Conservation (phyloP, 1,284 basidiomycete genomes). For the Cerrena zonata region DNA sequence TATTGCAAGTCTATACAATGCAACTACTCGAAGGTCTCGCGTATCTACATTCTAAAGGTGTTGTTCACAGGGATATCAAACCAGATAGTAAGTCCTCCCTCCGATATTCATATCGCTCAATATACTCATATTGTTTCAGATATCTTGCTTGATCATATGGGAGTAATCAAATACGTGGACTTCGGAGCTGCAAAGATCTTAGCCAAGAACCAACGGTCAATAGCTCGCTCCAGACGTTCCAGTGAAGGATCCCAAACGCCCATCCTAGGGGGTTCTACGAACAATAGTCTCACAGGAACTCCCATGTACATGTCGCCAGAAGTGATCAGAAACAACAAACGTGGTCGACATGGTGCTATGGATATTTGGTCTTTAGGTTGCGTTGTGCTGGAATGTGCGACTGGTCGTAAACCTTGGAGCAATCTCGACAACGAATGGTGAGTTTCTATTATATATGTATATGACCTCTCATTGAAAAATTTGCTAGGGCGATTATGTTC, state of each 20-base stretch:
- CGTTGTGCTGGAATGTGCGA: constrained; percentile 93
- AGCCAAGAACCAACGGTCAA: constrained; percentile 85
- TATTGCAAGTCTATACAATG: constrained; percentile 92
- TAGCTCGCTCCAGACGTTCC: constrained; percentile 67
- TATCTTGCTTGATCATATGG: constrained; percentile 89
- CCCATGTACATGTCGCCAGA: constrained; percentile 99
- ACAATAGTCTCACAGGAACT: constrained; percentile 90
- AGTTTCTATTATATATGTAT: constrained; percentile 21
- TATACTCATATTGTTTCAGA: constrained; percentile 43
- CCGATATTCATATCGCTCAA: not conserved
- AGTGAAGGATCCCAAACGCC: constrained; percentile 27
- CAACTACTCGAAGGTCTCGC: constrained; percentile 94
- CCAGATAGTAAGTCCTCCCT: constrained; percentile 79
- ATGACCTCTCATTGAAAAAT: constrained; percentile 7
- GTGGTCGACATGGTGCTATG: constrained; percentile 90
- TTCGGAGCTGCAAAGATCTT: constrained; percentile 98
- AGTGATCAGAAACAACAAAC: constrained; percentile 88
- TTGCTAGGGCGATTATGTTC: constrained; percentile 92
- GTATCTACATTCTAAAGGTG: constrained; percentile 88
- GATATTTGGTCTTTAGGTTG: constrained; percentile 98
- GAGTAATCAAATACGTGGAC: constrained; percentile 96
- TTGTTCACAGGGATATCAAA: constrained; percentile 97
- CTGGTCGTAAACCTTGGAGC: constrained; percentile 95
- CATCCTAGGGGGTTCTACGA: constrained; percentile 41
- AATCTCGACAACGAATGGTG: constrained; percentile 99